Percentiles rank a stretch among this genome's conserved stretches.
These are phyloP conservation scores for Backusella sp. DNA, from an alignment of 192 early-diverging fungal species.

Conservation along the genomic window DNA sequence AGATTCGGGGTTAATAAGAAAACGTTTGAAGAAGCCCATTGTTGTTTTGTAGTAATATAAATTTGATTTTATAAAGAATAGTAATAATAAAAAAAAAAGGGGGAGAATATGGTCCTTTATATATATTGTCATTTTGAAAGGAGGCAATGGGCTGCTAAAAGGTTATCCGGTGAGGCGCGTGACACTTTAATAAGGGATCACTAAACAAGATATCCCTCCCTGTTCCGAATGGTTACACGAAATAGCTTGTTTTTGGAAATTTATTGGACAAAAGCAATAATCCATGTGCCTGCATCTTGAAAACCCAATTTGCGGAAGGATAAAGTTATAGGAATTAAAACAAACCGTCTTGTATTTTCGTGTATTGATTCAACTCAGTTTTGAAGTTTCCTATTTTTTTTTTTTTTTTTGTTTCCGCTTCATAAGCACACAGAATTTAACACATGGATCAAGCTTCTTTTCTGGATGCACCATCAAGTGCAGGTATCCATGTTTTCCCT, in stretches of 20 bases:
- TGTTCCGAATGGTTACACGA: background rate
- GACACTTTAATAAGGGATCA: background rate
- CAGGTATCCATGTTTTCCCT: too few relatives aligned
- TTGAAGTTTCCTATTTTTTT: too few relatives aligned
- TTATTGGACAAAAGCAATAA: background rate
- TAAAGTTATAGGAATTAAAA: background rate
- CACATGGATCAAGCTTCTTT: too few relatives aligned
- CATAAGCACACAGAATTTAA: too few relatives aligned
- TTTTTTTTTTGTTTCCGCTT: too few relatives aligned
- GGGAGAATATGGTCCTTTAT: background rate
- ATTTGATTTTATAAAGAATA: background rate
- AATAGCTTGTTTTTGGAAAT: background rate
- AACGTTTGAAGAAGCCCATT: conserved; percentile 12
- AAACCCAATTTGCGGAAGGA: background rate
- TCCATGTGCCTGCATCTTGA: background rate
- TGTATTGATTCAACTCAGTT: too few relatives aligned
- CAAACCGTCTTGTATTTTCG: background rate
- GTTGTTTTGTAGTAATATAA: background rate
- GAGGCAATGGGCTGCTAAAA: background rate
- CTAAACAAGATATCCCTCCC: background rate
- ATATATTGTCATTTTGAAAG: background rate
- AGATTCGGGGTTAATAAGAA: background rate
- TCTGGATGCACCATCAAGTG: too few relatives aligned
- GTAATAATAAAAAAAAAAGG: background rate
- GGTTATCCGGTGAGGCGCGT: background rate